Evolutionary conservation across 768 basidiomycete genomes (phyloP), one percentile per base, ranked within the genome.

Genomic region (Hygrocybe coccinea): DNA sequence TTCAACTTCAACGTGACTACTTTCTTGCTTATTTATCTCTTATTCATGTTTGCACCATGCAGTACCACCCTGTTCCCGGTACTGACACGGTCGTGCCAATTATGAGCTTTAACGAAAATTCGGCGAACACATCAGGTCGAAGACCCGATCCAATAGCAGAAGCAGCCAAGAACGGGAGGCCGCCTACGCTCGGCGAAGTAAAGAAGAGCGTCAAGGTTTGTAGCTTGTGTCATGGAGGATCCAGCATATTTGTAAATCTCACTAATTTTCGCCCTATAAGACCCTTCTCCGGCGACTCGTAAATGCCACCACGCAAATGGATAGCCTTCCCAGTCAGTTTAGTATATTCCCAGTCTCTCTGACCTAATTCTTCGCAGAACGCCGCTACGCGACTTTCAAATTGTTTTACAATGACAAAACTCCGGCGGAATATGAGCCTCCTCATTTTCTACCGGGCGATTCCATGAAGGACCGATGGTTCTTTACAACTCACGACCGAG

Each of bases 351-450:
- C 7, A 46, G 38, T 19, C 9, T 19, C 52, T 2, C 19, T 59
- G 34, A 51, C 51, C 52, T 50, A 25, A 15, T 57, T 39, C 34
- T 37, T 55, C 17, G 15, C 63, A 89, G 90, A 83, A 62, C 85
- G 84, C 46, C 86, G 91, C 34, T 94, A 79, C 63, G 89, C 91
- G n/a, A 89, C 86, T 19, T 90, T 94, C 75, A 94, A 95, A 66
- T 70, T 91, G 10, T 91, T 87, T 65, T 94, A 92, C 67, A 87
- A 86, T 12, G 84, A 89, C 46, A 76, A 82, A 19, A 85, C 90
- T 11, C 92, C 92, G 0, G 72, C 76, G 8, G 85, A 91, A 50
- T 95, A 95, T 62, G 88, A 95, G 65, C 92, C 92, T 5, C 88
- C 87, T 0, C 74, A 85, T 66, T 93, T 93, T 64, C 78, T 80